phyloP scores from a whole-genome alignment of 257 asterid species.

The Linderniella brevidens region DNA sequence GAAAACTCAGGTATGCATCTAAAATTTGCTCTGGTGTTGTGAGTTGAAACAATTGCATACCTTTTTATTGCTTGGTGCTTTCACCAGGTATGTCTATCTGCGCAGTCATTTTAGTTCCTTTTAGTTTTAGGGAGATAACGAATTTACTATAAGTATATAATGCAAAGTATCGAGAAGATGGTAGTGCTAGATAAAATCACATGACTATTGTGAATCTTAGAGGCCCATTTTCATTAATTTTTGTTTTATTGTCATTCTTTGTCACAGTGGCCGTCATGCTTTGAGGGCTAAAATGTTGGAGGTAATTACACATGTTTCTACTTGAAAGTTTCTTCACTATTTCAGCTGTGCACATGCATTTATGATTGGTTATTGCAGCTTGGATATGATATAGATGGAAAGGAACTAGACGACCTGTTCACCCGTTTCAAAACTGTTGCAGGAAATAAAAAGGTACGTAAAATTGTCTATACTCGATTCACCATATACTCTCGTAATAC shows the following conservation, averaged over 20 bases:
- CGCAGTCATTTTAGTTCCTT: no score
- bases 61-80: conserved; percentile 7
- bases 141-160: no score
- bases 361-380: conserved; percentile 35
- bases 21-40: conserved; percentile 9
- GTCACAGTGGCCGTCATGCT: conserved; percentile 93
- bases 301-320: conserved; percentile 25
- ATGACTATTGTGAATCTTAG: conserved; percentile 4
- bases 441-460: conserved; percentile 74
- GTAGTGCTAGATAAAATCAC: no score
- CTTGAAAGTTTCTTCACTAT: neutral
- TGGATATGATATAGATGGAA: conserved; percentile 74
- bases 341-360: neutral
- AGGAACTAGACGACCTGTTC: conserved; percentile 81
- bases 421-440: conserved; percentile 86
- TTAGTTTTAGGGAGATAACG: no score
- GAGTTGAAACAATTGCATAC: no score
- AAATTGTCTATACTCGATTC: conserved; percentile 1
- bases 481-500: no score
- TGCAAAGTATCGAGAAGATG: no score
- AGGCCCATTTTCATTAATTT: conserved; percentile 7
- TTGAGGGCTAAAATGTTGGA: conserved; percentile 75
- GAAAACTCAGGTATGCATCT: conserved; percentile 73
- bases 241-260: conserved; percentile 13
- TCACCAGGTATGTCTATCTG: no score